A percentile compares a stretch with the other conserved stretches of the same genome.
These are phyloP conservation scores for Hansfordia pulvinata DNA, from an alignment of 2,329 filamentous ascomycete genomes.

Conservation along the genomic window DNA sequence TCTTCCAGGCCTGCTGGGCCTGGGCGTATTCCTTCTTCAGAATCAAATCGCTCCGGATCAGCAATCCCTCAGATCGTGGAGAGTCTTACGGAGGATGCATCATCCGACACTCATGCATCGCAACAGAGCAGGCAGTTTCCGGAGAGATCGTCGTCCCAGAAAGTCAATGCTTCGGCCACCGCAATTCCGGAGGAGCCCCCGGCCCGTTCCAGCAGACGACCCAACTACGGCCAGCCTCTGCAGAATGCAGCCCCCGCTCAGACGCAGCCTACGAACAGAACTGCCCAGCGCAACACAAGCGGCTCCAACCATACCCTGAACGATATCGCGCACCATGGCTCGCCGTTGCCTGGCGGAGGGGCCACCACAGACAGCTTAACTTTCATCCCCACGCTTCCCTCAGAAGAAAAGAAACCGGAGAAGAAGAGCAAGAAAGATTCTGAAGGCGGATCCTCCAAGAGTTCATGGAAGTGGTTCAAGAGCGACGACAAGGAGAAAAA, in stretches of 20 bases:
- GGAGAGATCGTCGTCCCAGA: constrained; percentile 41
- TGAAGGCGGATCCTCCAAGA: constrained; percentile 47
- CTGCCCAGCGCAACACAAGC: constrained; percentile 16
- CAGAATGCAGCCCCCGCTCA: constrained; percentile 5
- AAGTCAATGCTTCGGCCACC: constrained; percentile 24
- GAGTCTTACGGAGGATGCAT: constrained; percentile 35
- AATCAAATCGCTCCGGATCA: constrained; percentile 7
- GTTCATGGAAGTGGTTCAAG: constrained; percentile 79
- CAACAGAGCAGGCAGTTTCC: constrained; percentile 27
- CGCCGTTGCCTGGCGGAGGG: constrained; percentile 55
- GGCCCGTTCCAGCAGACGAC: constrained; percentile 29
- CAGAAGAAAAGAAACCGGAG: constrained; percentile 63
- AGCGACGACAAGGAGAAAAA: constrained; percentile 66
- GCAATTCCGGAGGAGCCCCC: constrained; percentile 28
- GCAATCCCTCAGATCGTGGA: constrained; percentile 50
- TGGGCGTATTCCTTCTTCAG: constrained; percentile 8
- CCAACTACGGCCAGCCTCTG: constrained; percentile 18
- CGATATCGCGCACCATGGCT: constrained; percentile 51
- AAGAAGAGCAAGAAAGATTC: constrained; percentile 58
- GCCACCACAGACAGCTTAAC: constrained; percentile 62
- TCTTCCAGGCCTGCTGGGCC: constrained; percentile 8
- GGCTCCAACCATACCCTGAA: constrained; percentile 37
- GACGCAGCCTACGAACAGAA: constrained; percentile 10
- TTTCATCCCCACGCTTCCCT: constrained; percentile 59
- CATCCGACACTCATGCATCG: constrained; percentile 8